Evolutionary conservation across 2,329 filamentous ascomycete species (phyloP), one percentile per base, ranked within the genome.

Genomic region (Beauveria asiatica): DNA sequence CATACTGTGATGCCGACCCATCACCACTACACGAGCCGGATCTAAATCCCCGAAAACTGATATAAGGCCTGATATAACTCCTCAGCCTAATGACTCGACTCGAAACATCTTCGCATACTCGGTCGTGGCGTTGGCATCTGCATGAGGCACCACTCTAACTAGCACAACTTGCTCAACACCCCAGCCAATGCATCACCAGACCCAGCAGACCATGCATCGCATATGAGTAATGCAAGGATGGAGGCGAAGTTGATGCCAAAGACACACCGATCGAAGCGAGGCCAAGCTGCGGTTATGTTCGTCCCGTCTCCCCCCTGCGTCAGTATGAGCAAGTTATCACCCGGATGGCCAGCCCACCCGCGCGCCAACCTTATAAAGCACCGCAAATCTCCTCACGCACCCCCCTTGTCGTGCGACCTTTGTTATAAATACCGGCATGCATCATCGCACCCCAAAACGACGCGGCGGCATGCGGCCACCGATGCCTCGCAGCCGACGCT

Each of bases 301-400:
- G 27, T 50, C 19, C 42, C 7, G n/a, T 39, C 27, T 8, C 27
- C 13, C 53, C 53, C 27, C 42, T 60, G 59, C 59, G 59, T n/a
- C 41, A 69, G 68, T 69, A 71, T 71, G 70, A 71, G 70, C 70
- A 71, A 69, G 70, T 71, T 71, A 70, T 37, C 51, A 70, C 59
- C 51, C 45, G 59, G 59, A 55, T 55, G 59, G 52, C 42, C 52
- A 19, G n/a, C 19, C 46, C 39, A n/a, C 50, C 17, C 23, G 49
- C 13, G 41, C 37, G 37, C 11, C 37, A 42, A 48, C 37, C 45
- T 56, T 60, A 60, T 60, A 56, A 60, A 60, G 52, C 50, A 55
- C 59, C 51, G 30, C 52, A 54, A 60, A 60, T 44, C 45, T 54
- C 59, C 51, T 55, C 52, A 49, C 17, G 19, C 10, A 51, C 25